Evolutionary conservation across 352 stramenopile species (phyloP).

Genomic region (Aphanomyces euteiches): DNA sequence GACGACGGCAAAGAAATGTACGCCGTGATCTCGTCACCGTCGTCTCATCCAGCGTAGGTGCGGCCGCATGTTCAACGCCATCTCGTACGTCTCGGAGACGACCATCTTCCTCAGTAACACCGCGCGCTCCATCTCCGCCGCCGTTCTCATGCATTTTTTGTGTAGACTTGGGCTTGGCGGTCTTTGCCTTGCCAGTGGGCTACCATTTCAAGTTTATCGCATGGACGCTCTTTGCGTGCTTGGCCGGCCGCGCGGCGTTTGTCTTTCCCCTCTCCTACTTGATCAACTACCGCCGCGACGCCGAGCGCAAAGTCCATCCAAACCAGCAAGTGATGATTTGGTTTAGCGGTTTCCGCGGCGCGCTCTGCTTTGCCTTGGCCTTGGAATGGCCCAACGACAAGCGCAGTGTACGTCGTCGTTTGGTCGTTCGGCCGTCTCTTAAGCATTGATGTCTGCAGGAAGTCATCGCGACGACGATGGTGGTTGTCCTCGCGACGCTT

Average conservation of each 20-base stretch:
- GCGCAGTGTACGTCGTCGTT: constrained; percentile 37
- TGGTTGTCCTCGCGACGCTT: constrained; percentile 73
- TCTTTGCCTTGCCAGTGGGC: constrained; percentile 50
- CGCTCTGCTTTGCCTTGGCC: constrained; percentile 70
- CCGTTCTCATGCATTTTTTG: not conserved
- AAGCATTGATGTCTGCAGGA: constrained; percentile 31
- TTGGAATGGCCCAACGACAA: constrained; percentile 53
- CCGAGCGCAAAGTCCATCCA: constrained; percentile 26
- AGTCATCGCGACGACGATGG: constrained; percentile 72
- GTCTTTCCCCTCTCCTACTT: constrained; percentile 55
- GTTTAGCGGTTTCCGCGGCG: constrained; percentile 78
- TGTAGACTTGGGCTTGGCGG: constrained; percentile 61
- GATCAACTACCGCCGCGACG: constrained; percentile 32
- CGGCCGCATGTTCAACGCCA: constrained; percentile 47
- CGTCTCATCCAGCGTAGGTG: constrained; percentile 27
- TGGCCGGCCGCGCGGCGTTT: constrained; percentile 53
- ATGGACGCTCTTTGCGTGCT: constrained; percentile 51
- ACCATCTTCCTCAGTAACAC: constrained; percentile 62
- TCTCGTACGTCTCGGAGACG: constrained; percentile 65
- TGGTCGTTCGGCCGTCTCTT: not conserved
- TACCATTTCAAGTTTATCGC: constrained; percentile 50
- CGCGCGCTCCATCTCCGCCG: not conserved
- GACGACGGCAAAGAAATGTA: constrained; percentile 37
- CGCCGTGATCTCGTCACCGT: not conserved
- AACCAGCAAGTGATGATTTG: constrained; percentile 76